Base-by-base conservation (phyloP, 2,329 filamentous ascomycete genomes). In the Akanthomyces dipterigenus region DNA sequence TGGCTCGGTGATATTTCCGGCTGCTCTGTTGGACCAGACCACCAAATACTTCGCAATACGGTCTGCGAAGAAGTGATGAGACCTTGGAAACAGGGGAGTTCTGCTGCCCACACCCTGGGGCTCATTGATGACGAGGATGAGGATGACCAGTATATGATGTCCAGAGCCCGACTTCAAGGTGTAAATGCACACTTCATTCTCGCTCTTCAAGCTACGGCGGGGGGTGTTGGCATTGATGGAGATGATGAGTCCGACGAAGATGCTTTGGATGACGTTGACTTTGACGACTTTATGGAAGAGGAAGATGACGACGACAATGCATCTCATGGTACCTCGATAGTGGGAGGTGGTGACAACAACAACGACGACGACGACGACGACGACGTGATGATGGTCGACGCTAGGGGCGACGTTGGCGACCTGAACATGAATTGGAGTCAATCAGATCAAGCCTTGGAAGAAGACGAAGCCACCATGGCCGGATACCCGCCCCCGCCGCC, bases 1-100 rank as follows among this genome's bases (percentile, higher is more conserved):
- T 99, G 96, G 96, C 82, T 99, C 22, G 84, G 88, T 57, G 96
- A 99, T 73, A 96, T 99, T 68, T 85, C 92, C 8, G 92, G 92
- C 34, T 97, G 93, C 73, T 89, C 86, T 58, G 89, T 96, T 51
- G 91, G 91, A 1, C 80, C 85, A 36, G 91, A 99, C 69, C 84
- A 87, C 64, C 81, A 90, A 63, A 86, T 98, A 20, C 78, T 99
- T 48, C 85, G 92, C 42, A 87, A 86, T 56, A 86, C 89, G 7
- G 85, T 99, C 43, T 99, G 95, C 70, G 91, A 98, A 72, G 91
- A 99, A 73, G 83, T 98, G 69, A 84, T 99, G 63, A 89, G 88
- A 66, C 84, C 89, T 1, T 99, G 95, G 95, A 85, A 87, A 36
- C 85, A 88, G 65, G 95, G 95, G 6, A 98, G 95, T 70, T 83